These are phyloP conservation scores for Salisapilia sapeloensis DNA, from an alignment of 352 stramenopile genomes.

Conservation along the genomic window DNA sequence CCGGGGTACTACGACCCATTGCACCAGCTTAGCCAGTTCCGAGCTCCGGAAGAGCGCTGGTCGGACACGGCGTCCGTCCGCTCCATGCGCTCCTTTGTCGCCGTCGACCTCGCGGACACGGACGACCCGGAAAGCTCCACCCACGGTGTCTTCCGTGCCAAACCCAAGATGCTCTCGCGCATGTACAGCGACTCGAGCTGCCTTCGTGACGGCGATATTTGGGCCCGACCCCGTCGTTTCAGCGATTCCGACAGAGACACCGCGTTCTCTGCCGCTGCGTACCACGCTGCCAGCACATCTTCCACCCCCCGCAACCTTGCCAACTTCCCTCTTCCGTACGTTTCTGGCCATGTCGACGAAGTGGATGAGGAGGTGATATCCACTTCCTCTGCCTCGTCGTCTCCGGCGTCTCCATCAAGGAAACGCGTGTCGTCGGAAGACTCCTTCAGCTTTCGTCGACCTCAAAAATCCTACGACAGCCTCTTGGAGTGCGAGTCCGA, in stretches of 20 bases:
- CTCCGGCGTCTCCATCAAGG: too few relatives aligned
- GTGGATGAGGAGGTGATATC: too few relatives aligned
- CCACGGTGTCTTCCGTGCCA: constrained; percentile 9
- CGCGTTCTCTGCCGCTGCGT: too few relatives aligned
- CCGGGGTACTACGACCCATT: constrained; percentile 77
- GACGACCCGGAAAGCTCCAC: constrained; percentile 22
- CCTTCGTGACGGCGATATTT: constrained; percentile 11
- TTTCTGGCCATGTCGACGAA: too few relatives aligned
- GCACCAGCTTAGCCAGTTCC: constrained; percentile 57
- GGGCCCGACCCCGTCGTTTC: constrained; percentile 44
- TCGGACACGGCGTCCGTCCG: constrained; percentile 30
- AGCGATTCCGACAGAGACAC: constrained; percentile 66
- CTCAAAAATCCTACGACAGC: too few relatives aligned
- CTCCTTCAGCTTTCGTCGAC: too few relatives aligned
- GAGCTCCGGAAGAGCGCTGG: constrained; percentile 28
- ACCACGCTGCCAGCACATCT: too few relatives aligned
- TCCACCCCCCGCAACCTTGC: too few relatives aligned
- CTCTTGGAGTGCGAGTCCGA: constrained; percentile 24
- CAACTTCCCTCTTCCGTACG: too few relatives aligned
- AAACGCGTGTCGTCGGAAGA: constrained; percentile 31
- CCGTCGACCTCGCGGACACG: constrained; percentile 47
- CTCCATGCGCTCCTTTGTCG: constrained; percentile 60
- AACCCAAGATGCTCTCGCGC: constrained; percentile 36
- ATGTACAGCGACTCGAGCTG: constrained; percentile 64
- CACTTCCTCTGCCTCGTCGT: too few relatives aligned